These are phyloP conservation scores for Begonia peltatifolia DNA, from an alignment of 306 rosid genomes.

Conservation along the genomic window DNA sequence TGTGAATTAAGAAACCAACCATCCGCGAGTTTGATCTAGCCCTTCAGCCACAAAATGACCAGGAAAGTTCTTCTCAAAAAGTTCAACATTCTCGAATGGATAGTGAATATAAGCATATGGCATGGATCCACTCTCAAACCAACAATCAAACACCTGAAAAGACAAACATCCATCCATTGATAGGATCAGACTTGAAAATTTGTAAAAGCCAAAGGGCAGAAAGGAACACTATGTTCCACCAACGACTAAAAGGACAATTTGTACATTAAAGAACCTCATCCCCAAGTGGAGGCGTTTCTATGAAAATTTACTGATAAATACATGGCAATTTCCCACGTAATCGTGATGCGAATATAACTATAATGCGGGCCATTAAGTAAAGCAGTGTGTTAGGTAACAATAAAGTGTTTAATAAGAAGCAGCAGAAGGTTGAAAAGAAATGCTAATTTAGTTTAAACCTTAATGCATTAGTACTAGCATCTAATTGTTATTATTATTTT, in stretches of 20 bases:
- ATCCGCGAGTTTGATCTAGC: slow-evolving; percentile 94
- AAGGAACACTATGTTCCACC: neutral
- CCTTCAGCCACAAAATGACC: slow-evolving; percentile 98
- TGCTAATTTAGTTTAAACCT: too few relatives aligned
- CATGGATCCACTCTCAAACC: slow-evolving; percentile 99
- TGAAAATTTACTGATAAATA: too few relatives aligned
- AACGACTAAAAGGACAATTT: neutral
- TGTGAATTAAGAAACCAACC: slow-evolving; percentile 39
- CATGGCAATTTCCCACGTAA: too few relatives aligned
- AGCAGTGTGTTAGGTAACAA: too few relatives aligned
- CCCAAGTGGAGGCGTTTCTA: too few relatives aligned
- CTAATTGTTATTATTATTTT: too few relatives aligned
- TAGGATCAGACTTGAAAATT: neutral
- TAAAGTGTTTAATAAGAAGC: too few relatives aligned
- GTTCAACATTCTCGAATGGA: slow-evolving; percentile 80
- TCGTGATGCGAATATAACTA: too few relatives aligned
- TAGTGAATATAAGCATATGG: slow-evolving; percentile 95
- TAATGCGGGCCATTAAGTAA: too few relatives aligned
- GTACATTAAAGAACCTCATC: too few relatives aligned
- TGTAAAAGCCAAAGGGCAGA: neutral
- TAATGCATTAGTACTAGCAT: too few relatives aligned
- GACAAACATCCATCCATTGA: slow-evolving; percentile 9
- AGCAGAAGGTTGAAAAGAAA: too few relatives aligned
- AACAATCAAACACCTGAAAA: slow-evolving; percentile 92
- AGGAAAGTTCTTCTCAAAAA: slow-evolving; percentile 84